phyloP scores from a whole-genome alignment of 2,329 filamentous ascomycete genomes.

The Ilyonectria sp. region DNA sequence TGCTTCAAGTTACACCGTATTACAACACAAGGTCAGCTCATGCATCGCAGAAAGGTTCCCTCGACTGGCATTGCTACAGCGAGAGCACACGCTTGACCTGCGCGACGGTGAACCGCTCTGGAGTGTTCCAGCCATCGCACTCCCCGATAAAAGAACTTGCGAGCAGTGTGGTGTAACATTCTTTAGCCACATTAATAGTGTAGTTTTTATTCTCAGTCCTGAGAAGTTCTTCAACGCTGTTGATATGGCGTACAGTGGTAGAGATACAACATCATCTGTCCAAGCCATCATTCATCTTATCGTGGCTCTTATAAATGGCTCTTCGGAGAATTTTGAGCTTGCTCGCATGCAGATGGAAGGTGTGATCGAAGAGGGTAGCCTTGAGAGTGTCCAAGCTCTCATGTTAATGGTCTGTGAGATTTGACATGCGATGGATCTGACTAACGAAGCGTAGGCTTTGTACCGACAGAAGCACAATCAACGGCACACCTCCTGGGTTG shows the following conservation, averaged over 20 bases:
- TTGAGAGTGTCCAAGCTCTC: constrained; percentile 1
- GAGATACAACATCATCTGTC: neutral
- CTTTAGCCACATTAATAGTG: neutral
- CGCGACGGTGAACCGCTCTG: neutral
- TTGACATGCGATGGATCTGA: neutral
- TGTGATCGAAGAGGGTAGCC: neutral
- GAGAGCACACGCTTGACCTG: neutral
- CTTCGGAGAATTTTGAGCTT: neutral
- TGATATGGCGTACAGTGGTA: neutral
- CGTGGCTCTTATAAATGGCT: neutral
- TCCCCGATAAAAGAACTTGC: neutral
- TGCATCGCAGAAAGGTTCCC: neutral
- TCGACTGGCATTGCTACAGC: neutral
- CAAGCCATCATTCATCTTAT: constrained; percentile 9
- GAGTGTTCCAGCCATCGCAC: neutral
- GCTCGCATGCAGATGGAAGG: constrained; percentile 8
- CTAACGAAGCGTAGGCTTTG: neutral
- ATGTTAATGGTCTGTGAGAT: neutral
- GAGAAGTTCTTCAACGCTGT: constrained; percentile 1
- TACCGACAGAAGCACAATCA: constrained; percentile 5
- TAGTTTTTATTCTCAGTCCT: neutral
- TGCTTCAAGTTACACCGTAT: constrained; percentile 2
- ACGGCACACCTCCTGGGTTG: constrained; percentile 1
- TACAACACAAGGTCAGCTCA: neutral
- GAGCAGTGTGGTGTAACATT: neutral